Conservation (phyloP, 192 early-diverging fungal species). For the Phlyctochytrium planicorne region DNA sequence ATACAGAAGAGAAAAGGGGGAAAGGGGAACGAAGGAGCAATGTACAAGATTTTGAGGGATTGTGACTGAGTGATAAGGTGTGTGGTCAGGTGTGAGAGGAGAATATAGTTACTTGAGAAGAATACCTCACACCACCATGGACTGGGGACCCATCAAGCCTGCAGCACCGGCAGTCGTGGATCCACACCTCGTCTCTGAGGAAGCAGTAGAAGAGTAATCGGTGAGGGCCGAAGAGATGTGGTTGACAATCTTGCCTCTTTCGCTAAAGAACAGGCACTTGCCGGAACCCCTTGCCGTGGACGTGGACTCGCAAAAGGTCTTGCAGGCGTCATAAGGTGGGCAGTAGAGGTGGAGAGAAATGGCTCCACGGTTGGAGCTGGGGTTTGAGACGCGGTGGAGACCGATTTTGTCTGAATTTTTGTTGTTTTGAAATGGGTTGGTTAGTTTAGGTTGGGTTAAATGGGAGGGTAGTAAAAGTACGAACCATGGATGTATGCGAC, state of each 20-base stretch:
- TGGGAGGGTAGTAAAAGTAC: conserved; percentile 2
- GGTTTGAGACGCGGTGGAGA: conserved; percentile 78
- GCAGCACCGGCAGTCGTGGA: no score
- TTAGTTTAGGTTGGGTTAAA: background rate
- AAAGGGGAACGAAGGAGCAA: no score
- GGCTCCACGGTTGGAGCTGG: conserved; percentile 49
- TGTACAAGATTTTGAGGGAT: no score
- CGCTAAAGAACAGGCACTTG: conserved; percentile 63
- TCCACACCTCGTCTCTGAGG: no score
- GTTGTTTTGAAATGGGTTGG: background rate
- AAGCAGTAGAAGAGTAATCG: background rate
- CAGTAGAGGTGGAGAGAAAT: conserved; percentile 91
- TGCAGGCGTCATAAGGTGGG: conserved; percentile 80
- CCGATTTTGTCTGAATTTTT: conserved; percentile 74
- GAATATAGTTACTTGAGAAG: no score
- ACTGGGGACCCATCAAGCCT: no score
- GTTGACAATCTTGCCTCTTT: conserved; percentile 33
- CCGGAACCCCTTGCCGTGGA: conserved; percentile 61
- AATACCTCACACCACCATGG: no score
- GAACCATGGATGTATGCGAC: conserved; percentile 84
- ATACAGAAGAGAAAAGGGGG: no score
- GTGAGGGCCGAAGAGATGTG: background rate
- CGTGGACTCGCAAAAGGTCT: conserved; percentile 78
- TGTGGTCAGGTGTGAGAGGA: no score
- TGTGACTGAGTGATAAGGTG: no score